Conservation (phyloP, 768 basidiomycete species). For the Candolleomyces aberdarensis region DNA sequence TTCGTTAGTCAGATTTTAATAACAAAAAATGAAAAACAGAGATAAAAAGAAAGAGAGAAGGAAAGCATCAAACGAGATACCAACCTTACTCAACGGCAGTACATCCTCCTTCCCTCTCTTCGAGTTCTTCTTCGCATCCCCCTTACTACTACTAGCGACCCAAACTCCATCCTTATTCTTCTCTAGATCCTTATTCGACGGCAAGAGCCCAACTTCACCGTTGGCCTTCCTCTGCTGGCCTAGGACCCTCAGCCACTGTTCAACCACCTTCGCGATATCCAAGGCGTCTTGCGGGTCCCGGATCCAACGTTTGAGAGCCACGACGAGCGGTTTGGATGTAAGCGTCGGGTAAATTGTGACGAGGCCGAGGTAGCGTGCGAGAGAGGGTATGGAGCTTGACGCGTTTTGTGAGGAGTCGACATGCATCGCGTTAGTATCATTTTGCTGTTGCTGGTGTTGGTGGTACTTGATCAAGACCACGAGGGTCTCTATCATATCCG, state of each 20-base stretch:
- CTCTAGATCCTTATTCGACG: conserved; percentile 33
- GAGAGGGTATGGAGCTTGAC: conserved; percentile 16
- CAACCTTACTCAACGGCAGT: conserved; percentile 42
- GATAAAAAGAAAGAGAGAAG: not conserved
- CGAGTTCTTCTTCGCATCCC: conserved; percentile 15
- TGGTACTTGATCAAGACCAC: conserved; percentile 39
- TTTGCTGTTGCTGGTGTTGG: conserved; percentile 27
- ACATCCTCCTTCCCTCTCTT: conserved; percentile 19
- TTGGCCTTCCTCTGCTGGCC: conserved; percentile 25
- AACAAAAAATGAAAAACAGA: not conserved
- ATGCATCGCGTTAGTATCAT: conserved; percentile 32
- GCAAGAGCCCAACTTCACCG: conserved; percentile 34
- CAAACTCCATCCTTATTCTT: conserved; percentile 42
- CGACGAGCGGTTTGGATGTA: conserved; percentile 39
- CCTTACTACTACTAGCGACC: conserved; percentile 19
- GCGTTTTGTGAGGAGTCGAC: conserved; percentile 23
- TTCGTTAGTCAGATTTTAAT: conserved; percentile 1
- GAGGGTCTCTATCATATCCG: conserved; percentile 56
- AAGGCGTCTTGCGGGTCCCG: conserved; percentile 48
- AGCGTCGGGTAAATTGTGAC: conserved; percentile 30
- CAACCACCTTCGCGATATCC: conserved; percentile 42
- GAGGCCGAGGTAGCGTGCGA: conserved; percentile 35
- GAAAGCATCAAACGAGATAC: not conserved
- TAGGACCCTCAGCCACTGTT: conserved; percentile 40
- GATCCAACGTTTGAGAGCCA: conserved; percentile 50